These are phyloP conservation scores for Diplogelasinospora grovesii DNA, from an alignment of 495 filamentous ascomycete species.

Conservation along the genomic window DNA sequence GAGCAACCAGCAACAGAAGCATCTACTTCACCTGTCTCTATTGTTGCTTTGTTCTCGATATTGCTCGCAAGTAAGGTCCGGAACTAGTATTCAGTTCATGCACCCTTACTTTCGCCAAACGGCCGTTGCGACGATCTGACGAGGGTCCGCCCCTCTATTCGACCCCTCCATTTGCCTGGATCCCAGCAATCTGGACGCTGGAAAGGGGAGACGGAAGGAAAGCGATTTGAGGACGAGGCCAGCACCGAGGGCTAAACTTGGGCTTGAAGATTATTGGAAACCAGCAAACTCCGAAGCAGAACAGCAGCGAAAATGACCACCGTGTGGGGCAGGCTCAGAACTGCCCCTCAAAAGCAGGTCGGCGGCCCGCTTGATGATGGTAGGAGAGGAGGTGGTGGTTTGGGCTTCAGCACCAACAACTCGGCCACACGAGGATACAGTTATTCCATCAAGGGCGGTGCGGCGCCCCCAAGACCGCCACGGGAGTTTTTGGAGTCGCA, in stretches of 20 bases:
- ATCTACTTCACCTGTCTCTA: too few species aligned
- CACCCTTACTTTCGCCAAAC: conserved; percentile 14
- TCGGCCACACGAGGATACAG: conserved; percentile 17
- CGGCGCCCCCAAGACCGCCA: conserved; percentile 23
- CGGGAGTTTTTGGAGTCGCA: conserved; percentile 22
- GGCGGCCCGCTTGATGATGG: conserved; percentile 14
- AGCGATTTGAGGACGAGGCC: background rate
- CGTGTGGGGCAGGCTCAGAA: conserved; percentile 18
- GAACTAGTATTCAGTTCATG: conserved; percentile 13
- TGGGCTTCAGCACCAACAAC: conserved; percentile 5
- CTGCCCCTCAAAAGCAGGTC: conserved; percentile 5
- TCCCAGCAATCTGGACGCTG: conserved; percentile 9
- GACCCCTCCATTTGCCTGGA: background rate
- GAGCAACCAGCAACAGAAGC: too few species aligned
- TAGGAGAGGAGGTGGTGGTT: conserved; percentile 4
- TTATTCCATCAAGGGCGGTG: conserved; percentile 26
- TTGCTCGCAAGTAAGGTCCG: background rate
- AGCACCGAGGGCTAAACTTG: background rate
- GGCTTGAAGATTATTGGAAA: too few species aligned
- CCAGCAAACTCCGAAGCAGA: too few species aligned
- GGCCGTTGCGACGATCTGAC: conserved; percentile 22
- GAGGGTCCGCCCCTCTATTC: conserved; percentile 3
- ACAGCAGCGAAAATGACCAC: conserved; percentile 4
- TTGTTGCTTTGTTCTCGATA: too few species aligned
- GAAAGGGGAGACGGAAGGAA: background rate